Evolutionary conservation across 805 yeast genomes (phyloP).

Genomic region (Pichia ethanolica): DNA sequence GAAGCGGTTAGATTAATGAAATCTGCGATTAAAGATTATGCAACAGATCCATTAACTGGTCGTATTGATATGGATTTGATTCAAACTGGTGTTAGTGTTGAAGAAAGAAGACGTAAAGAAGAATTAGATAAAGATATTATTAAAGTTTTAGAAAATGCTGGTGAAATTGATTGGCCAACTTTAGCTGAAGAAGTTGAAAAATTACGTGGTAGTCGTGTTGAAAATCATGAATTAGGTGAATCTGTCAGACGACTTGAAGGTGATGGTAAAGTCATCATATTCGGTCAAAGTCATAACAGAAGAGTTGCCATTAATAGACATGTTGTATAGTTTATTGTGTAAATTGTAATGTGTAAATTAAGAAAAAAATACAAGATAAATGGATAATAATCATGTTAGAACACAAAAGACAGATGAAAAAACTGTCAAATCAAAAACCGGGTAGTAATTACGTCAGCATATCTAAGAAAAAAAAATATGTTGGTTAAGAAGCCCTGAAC

Average conservation of each 20-base stretch:
- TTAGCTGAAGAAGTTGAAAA: conserved; percentile 50
- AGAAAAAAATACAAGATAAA: background rate
- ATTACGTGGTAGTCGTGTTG: conserved; percentile 42
- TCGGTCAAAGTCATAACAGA: conserved; percentile 69
- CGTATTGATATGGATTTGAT: conserved; percentile 95
- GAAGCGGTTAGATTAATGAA: conserved; percentile 92
- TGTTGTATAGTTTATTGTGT: conserved; percentile 6
- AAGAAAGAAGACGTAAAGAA: conserved; percentile 71
- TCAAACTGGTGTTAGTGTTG: conserved; percentile 89
- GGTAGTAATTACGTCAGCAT: background rate
- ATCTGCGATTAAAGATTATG: conserved; percentile 94
- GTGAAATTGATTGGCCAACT: conserved; percentile 49
- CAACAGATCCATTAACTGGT: conserved; percentile 96
- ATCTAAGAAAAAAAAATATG: background rate
- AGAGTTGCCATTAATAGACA: conserved; percentile 34
- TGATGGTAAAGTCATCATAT: conserved; percentile 60
- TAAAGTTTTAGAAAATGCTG: conserved; percentile 42
- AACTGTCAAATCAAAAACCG: background rate
- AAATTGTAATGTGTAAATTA: background rate
- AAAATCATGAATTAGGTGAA: conserved; percentile 62
- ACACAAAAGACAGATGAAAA: background rate
- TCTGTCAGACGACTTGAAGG: conserved; percentile 59
- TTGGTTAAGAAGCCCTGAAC: no score
- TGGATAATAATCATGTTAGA: background rate
- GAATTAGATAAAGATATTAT: conserved; percentile 61